Evolutionary conservation across 768 basidiomycete species (phyloP).

Genomic region (Cubamyces lactineus): DNA sequence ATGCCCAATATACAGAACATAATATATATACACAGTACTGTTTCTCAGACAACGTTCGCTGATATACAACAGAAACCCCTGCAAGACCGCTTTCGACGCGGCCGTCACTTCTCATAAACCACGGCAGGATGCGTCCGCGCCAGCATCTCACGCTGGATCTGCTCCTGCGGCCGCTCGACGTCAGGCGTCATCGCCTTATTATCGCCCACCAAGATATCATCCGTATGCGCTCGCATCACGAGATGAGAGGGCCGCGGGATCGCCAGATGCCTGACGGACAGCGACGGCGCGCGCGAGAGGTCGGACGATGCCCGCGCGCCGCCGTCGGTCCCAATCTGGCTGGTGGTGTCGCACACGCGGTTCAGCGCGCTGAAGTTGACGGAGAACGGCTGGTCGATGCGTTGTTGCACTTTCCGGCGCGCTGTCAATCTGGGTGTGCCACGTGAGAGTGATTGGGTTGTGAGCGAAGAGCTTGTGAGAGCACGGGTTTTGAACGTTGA

Average conservation of each 20-base stretch:
- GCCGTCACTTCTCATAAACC: neutral
- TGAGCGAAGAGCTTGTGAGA: neutral
- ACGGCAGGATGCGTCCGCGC: neutral
- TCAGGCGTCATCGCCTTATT: slow-evolving; percentile 9
- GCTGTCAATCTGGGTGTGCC: neutral
- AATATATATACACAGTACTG: too few species aligned
- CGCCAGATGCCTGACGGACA: too few species aligned
- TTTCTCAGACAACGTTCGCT: too few species aligned
- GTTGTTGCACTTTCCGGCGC: neutral
- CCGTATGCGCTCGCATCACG: neutral
- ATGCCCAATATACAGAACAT: too few species aligned
- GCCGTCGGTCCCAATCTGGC: neutral
- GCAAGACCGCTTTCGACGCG: too few species aligned
- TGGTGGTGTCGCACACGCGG: neutral
- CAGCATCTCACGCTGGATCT: neutral
- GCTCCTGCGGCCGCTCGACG: slow-evolving; percentile 7
- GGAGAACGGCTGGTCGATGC: slow-evolving; percentile 8
- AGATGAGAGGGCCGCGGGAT: neutral
- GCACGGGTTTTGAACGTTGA: neutral
- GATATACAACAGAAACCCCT: too few species aligned
- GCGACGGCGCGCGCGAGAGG: too few species aligned
- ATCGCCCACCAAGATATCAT: too few species aligned
- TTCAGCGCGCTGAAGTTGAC: slow-evolving; percentile 13
- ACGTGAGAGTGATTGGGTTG: neutral
- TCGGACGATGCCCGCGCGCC: neutral